phyloP scores from a whole-genome alignment of 805 yeast species.

The Schwanniomyces polymorphus region DNA sequence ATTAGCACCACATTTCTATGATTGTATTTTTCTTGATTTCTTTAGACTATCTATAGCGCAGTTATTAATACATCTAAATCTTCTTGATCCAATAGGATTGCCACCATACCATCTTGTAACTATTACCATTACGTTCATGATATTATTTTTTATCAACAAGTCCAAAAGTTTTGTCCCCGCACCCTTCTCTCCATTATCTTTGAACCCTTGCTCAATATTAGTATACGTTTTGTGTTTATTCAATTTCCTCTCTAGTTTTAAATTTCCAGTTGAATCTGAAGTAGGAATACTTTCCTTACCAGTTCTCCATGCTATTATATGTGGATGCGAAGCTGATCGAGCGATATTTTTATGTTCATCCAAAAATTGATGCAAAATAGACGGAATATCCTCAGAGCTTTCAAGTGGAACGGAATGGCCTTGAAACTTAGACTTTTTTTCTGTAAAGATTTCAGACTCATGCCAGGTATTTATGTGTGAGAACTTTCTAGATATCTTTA shows the following conservation, averaged over 20 bases:
- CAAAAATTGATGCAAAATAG: slow-evolving; percentile 42
- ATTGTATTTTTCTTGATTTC: neutral
- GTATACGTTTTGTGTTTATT: slow-evolving; percentile 5
- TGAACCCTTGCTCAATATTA: slow-evolving; percentile 54
- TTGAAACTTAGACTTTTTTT: slow-evolving; percentile 66
- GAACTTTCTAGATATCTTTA: neutral
- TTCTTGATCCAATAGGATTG: slow-evolving; percentile 63
- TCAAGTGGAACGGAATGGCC: slow-evolving; percentile 52
- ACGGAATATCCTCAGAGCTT: slow-evolving; percentile 42
- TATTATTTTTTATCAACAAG: slow-evolving; percentile 47
- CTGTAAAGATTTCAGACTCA: slow-evolving; percentile 28
- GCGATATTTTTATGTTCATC: slow-evolving; percentile 45
- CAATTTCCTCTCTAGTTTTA: neutral
- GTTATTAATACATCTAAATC: slow-evolving; percentile 67
- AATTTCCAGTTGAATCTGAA: slow-evolving; percentile 7
- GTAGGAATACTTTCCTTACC: slow-evolving; percentile 18
- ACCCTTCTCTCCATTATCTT: slow-evolving; percentile 75
- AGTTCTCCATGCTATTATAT: slow-evolving; percentile 74
- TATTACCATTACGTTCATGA: slow-evolving; percentile 59
- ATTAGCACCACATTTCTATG: neutral
- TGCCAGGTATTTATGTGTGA: slow-evolving; percentile 20
- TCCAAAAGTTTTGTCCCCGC: slow-evolving; percentile 61
- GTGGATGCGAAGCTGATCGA: slow-evolving; percentile 65
- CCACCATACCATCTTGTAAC: slow-evolving; percentile 88
- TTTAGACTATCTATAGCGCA: slow-evolving; percentile 3